These are phyloP conservation scores for Echium plantagineum DNA, from an alignment of 257 asterid genomes.

Conservation along the genomic window DNA sequence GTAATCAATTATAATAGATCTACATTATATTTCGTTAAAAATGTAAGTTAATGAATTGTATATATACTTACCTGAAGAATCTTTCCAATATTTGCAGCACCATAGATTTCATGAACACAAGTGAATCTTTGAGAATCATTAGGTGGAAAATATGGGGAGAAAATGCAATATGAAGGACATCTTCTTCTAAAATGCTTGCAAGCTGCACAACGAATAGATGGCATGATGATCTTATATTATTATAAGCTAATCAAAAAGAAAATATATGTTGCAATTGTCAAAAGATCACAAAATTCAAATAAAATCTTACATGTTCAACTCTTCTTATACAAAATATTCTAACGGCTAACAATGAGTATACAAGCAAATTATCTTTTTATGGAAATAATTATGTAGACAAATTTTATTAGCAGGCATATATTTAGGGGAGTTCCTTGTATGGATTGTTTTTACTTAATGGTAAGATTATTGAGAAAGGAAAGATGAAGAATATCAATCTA, in stretches of 20 bases:
- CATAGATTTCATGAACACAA: constrained; percentile 53
- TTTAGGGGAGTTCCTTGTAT: too few relatives aligned
- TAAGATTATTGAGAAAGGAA: too few relatives aligned
- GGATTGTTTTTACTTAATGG: too few relatives aligned
- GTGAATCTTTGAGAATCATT: constrained; percentile 45
- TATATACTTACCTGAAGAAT: constrained; percentile 35
- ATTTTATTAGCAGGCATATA: too few relatives aligned
- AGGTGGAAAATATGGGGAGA: constrained; percentile 64
- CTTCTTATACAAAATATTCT: too few relatives aligned
- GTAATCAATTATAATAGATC: too few relatives aligned
- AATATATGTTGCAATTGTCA: neutral
- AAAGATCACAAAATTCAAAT: neutral
- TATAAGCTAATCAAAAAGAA: neutral
- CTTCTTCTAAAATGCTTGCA: constrained; percentile 63
- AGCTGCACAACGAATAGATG: constrained; percentile 59
- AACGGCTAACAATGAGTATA: too few relatives aligned
- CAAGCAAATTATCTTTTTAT: too few relatives aligned
- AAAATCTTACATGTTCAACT: neutral
- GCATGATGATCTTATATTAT: constrained; percentile 12
- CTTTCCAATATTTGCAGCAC: constrained; percentile 61
- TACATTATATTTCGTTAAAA: too few relatives aligned
- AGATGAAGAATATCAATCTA: too few relatives aligned
- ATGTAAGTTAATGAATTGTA: too few relatives aligned
- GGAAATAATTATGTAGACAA: too few relatives aligned
- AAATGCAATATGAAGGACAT: constrained; percentile 57